These are phyloP conservation scores for Cryphonectria naterciae DNA, from an alignment of 2,329 filamentous ascomycete genomes.

Conservation along the genomic window DNA sequence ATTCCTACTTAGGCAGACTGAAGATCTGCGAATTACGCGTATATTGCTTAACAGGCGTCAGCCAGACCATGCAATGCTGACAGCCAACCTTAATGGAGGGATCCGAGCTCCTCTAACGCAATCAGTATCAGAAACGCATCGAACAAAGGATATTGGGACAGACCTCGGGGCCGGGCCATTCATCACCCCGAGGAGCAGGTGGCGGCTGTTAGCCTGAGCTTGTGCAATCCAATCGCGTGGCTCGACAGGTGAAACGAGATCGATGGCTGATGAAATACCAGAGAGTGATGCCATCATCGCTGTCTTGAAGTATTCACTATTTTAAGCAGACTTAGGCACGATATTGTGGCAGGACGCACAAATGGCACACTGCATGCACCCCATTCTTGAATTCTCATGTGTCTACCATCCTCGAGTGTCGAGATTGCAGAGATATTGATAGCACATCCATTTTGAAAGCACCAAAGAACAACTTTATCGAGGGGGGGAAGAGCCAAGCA, in stretches of 20 bases:
- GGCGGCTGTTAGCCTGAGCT: background rate
- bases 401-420: background rate
- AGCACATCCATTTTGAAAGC: background rate
- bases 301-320: background rate
- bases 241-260: constrained; percentile 23
- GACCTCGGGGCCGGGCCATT: background rate
- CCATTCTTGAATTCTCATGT: background rate
- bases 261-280: constrained; percentile 14
- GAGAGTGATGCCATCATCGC: constrained; percentile 24
- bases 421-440: background rate
- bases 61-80: background rate
- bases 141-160: background rate
- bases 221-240: constrained; percentile 23
- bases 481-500: background rate
- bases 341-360: background rate
- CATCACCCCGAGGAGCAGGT: constrained; percentile 2
- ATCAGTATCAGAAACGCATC: background rate
- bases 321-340: constrained; percentile 1
- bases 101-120: background rate
- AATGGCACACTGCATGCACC: background rate
- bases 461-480: no score
- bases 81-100: background rate
- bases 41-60: background rate
- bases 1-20: background rate
- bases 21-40: background rate